Conservation (phyloP, 768 basidiomycete genomes). For the Pleurotus eryngii region DNA sequence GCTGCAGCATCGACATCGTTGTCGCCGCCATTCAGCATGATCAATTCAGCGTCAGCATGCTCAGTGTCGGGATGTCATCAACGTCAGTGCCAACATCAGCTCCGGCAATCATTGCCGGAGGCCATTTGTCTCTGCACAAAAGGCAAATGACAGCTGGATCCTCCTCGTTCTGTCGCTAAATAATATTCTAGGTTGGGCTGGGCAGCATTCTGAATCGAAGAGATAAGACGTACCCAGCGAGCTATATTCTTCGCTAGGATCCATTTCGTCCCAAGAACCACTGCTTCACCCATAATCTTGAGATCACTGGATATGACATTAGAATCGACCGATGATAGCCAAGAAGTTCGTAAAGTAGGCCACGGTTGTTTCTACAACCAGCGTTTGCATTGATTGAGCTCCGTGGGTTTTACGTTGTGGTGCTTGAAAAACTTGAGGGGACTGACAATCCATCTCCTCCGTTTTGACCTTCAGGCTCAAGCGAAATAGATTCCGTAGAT, state of each 20-base stretch:
- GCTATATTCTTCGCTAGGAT: conserved; percentile 18
- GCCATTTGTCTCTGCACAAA: background rate
- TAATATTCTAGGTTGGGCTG: background rate
- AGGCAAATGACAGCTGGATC: background rate
- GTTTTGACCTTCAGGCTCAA: background rate
- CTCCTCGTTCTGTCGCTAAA: conserved; percentile 4
- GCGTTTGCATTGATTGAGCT: background rate
- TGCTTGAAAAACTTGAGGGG: background rate
- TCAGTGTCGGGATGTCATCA: background rate
- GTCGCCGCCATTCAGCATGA: background rate
- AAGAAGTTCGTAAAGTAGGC: conserved; percentile 11
- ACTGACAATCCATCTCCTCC: background rate
- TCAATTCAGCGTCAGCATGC: background rate
- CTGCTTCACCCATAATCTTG: conserved; percentile 10
- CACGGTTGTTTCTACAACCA: background rate
- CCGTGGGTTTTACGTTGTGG: background rate
- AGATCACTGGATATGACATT: conserved; percentile 20
- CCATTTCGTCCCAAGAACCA: conserved; percentile 20
- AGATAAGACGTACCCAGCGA: conserved; percentile 17
- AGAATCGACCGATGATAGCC: conserved; percentile 14
- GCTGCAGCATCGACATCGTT: background rate
- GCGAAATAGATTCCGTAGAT: conserved; percentile 19
- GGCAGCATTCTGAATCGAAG: background rate
- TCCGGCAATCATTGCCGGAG: background rate
- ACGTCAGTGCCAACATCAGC: background rate